These are phyloP conservation scores for Lodderomyces theae DNA, from an alignment of 1,139 yeast genomes.

Conservation along the genomic window DNA sequence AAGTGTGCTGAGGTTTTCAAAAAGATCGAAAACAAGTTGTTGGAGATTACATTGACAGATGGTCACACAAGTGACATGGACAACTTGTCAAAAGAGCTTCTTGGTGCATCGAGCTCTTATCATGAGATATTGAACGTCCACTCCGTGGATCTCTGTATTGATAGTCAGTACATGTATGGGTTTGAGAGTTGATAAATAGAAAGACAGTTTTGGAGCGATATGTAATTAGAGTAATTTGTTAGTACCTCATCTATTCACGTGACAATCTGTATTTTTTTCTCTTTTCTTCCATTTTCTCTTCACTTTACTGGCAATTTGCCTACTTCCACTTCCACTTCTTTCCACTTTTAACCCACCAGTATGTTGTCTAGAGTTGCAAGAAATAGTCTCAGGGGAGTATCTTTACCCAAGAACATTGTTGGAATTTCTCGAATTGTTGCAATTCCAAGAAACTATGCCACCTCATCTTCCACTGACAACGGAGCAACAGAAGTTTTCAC, in stretches of 20 bases:
- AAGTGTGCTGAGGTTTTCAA: slow-evolving; percentile 43
- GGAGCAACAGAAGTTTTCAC: slow-evolving; percentile 42
- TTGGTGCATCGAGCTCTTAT: slow-evolving; percentile 43
- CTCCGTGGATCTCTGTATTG: slow-evolving; percentile 33
- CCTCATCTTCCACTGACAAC: slow-evolving; percentile 2
- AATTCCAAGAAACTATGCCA: background rate
- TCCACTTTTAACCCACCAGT: too few relatives aligned
- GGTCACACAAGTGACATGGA: slow-evolving; percentile 36
- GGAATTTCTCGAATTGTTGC: background rate
- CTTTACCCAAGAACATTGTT: background rate
- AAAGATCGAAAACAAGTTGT: slow-evolving; percentile 36
- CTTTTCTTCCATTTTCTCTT: too few relatives aligned
- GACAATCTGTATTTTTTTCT: background rate
- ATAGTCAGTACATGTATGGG: slow-evolving; percentile 15
- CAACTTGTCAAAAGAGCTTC: slow-evolving; percentile 34
- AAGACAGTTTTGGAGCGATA: too few relatives aligned
- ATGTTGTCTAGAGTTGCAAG: slow-evolving; percentile 12
- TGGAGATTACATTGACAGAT: slow-evolving; percentile 33
- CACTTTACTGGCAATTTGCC: too few relatives aligned
- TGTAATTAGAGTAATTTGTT: background rate
- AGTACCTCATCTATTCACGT: slow-evolving; percentile 2
- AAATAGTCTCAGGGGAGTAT: slow-evolving; percentile 3
- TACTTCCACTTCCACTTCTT: background rate
- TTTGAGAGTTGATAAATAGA: slow-evolving; percentile 9
- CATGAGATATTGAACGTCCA: slow-evolving; percentile 43